Conservation (phyloP, 805 yeast genomes). For the Ogataea dorogensis region DNA sequence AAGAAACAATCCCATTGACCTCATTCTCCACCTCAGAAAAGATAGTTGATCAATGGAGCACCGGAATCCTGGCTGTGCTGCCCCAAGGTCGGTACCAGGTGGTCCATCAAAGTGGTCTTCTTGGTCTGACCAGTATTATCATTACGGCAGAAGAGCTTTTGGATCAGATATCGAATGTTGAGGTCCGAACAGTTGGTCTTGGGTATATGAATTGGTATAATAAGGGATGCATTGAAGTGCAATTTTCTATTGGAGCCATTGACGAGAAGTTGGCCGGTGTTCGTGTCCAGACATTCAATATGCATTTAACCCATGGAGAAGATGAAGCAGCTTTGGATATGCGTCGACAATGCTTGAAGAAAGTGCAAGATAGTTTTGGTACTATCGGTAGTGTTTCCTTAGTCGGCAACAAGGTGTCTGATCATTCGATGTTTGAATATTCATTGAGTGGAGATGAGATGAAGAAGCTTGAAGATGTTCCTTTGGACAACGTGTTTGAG, state of each 20-base stretch:
- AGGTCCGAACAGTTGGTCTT: constrained; percentile 48
- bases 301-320: constrained; percentile 55
- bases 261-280: constrained; percentile 34
- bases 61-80: constrained; percentile 24
- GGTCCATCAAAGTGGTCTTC: constrained; percentile 45
- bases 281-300: constrained; percentile 41
- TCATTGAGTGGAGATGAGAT: constrained; percentile 20
- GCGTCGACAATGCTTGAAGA: constrained; percentile 18
- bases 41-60: constrained; percentile 36
- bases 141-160: constrained; percentile 35
- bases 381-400: constrained; percentile 15
- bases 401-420: constrained; percentile 12
- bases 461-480: constrained; percentile 9
- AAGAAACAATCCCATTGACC: constrained; percentile 50
- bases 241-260: constrained; percentile 41
- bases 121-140: constrained; percentile 51
- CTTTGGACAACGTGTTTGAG: constrained; percentile 14
- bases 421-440: not conserved
- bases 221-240: constrained; percentile 54
- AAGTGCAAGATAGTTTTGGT: constrained; percentile 17
- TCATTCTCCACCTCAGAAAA: constrained; percentile 39
- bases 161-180: constrained; percentile 40
- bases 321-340: constrained; percentile 17
- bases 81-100: constrained; percentile 33
- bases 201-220: constrained; percentile 63